Percentiles rank a stretch among this genome's conserved stretches.
phyloP scores from a whole-genome alignment of 768 basidiomycete species.

The Termitomyces bulborhizus region DNA sequence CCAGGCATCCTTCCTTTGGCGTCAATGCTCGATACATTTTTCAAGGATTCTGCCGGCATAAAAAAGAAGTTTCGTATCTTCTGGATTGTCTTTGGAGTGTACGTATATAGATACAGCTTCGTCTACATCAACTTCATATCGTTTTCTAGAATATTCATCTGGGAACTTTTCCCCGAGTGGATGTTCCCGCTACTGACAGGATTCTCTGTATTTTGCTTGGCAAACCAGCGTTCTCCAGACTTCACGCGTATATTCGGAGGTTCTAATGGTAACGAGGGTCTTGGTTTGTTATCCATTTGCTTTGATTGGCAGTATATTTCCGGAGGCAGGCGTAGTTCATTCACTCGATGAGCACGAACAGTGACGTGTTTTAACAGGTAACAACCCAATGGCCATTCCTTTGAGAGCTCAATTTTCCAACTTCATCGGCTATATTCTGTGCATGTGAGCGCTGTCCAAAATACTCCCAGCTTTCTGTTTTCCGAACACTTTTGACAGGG shows the following conservation, averaged over 20 bases:
- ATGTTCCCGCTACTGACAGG: conserved; percentile 59
- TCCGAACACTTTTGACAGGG: conserved; percentile 13
- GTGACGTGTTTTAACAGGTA: conserved; percentile 12
- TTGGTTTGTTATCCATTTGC: conserved; percentile 50
- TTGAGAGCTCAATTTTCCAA: conserved; percentile 42
- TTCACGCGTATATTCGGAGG: conserved; percentile 62
- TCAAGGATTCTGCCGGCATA: conserved; percentile 30
- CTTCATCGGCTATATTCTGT: conserved; percentile 42
- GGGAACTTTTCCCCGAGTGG: conserved; percentile 47
- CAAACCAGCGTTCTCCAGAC: conserved; percentile 35
- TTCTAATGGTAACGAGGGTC: conserved; percentile 57
- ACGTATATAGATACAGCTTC: conserved; percentile 13
- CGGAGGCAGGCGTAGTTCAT: conserved; percentile 21
- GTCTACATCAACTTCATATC: conserved; percentile 11
- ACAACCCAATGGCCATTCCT: conserved; percentile 47
- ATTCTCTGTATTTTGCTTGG: conserved; percentile 51
- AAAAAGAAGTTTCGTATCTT: conserved; percentile 42
- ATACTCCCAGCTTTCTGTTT: not conserved
- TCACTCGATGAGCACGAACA: not conserved
- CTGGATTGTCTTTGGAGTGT: conserved; percentile 39
- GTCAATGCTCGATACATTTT: conserved; percentile 45
- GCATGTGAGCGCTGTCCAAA: conserved; percentile 30
- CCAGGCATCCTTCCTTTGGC: conserved; percentile 40
- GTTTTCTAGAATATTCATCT: conserved; percentile 34
- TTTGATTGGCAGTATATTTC: conserved; percentile 62